These are phyloP conservation scores for Furcasterigmium furcatum DNA, from an alignment of 2,329 filamentous ascomycete genomes.

Conservation along the genomic window DNA sequence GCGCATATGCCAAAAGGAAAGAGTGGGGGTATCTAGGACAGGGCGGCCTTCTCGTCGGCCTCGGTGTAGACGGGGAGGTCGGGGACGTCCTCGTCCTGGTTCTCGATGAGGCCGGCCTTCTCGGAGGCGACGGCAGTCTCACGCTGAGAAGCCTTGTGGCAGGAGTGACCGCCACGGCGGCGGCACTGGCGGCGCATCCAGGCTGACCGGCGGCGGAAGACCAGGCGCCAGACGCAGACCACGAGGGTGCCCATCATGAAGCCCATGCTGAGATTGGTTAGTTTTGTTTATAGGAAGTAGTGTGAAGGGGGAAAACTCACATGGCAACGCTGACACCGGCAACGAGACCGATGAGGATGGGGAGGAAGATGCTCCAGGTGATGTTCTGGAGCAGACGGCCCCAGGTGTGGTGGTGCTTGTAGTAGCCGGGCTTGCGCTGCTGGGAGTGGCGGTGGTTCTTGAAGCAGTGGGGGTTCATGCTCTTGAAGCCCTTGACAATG, in stretches of 20 bases:
- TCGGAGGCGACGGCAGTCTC: constrained; percentile 40
- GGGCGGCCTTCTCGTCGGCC: constrained; percentile 9
- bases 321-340: constrained; percentile 66
- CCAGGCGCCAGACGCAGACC: constrained; percentile 54
- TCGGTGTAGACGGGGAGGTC: constrained; percentile 22
- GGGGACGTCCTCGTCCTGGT: constrained; percentile 25
- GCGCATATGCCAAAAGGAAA: no score
- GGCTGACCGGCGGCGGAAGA: constrained; percentile 37
- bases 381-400: constrained; percentile 50
- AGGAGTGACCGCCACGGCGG: constrained; percentile 22
- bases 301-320: constrained; percentile 30
- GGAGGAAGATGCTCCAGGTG: constrained; percentile 61
- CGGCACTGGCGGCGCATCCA: constrained; percentile 24
- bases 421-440: constrained; percentile 20
- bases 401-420: constrained; percentile 31
- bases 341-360: constrained; percentile 65
- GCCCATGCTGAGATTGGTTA: constrained; percentile 42
- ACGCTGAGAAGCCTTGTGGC: constrained; percentile 28
- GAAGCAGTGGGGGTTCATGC: constrained; percentile 30
- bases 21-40: no score
- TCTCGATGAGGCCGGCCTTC: constrained; percentile 45
- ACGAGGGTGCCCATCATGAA: constrained; percentile 63
- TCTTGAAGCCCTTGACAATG: constrained; percentile 32
- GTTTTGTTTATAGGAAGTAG: constrained; percentile 14
- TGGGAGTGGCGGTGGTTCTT: constrained; percentile 19